phyloP scores from a whole-genome alignment of 768 basidiomycete genomes.

The Cystofilobasidium macerans region DNA sequence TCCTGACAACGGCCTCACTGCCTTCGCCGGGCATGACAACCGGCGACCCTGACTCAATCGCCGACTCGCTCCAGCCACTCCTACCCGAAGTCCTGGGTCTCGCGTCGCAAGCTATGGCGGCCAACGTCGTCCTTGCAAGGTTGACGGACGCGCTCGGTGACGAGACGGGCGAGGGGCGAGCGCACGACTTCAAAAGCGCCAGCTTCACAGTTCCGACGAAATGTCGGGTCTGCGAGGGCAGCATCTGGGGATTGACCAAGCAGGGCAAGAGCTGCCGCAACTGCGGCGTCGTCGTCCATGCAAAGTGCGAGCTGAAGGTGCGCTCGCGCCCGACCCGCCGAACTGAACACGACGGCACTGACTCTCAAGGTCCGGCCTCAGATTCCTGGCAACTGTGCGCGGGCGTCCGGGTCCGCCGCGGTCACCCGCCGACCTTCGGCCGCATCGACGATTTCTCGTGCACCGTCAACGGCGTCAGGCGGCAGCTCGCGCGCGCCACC shows the following conservation, averaged over 20 bases:
- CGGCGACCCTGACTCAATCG: conserved; percentile 14
- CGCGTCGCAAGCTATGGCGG: conserved; percentile 48
- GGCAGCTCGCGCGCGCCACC: conserved; percentile 7
- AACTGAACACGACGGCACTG: no score
- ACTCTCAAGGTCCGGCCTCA: background rate
- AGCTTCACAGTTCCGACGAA: conserved; percentile 75
- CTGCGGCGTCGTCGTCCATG: conserved; percentile 65
- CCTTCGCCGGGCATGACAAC: background rate
- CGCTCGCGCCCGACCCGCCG: background rate
- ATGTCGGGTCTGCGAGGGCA: conserved; percentile 75
- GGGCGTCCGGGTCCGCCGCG: background rate
- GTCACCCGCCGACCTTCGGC: conserved; percentile 14
- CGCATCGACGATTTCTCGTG: conserved; percentile 4
- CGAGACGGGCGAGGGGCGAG: conserved; percentile 40
- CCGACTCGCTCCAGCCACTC: background rate
- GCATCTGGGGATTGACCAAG: conserved; percentile 80
- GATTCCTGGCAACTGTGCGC: conserved; percentile 22
- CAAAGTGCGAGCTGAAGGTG: conserved; percentile 78
- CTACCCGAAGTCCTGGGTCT: conserved; percentile 39
- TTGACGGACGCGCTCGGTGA: conserved; percentile 56
- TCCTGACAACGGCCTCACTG: conserved; percentile 6
- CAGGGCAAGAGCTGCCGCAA: conserved; percentile 72
- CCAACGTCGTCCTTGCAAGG: conserved; percentile 55
- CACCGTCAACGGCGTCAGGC: conserved; percentile 6
- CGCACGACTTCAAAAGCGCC: conserved; percentile 72